Conservation (phyloP, 1,284 basidiomycete species). For the Ustilago cynodontis region DNA sequence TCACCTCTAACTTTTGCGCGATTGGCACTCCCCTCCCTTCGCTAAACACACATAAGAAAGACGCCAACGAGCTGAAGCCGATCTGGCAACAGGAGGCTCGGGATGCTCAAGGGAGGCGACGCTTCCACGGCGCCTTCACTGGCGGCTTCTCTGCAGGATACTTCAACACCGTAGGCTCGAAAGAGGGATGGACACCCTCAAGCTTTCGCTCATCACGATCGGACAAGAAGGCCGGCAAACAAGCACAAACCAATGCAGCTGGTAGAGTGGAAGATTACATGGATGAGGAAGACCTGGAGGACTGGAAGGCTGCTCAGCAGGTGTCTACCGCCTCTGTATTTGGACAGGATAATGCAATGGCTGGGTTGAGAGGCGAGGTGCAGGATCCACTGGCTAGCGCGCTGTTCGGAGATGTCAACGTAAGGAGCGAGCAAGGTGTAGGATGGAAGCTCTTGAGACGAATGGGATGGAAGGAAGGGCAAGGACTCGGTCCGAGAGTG, state of each 20-base stretch:
- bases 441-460: conserved; percentile 79
- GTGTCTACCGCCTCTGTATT: conserved; percentile 68
- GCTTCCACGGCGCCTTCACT: conserved; percentile 96
- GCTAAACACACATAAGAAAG: conserved; percentile 83
- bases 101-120: conserved; percentile 91
- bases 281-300: conserved; percentile 97
- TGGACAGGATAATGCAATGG: conserved; percentile 2
- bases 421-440: conserved; percentile 7
- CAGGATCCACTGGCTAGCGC: not conserved
- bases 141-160: conserved; percentile 98
- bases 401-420: not conserved
- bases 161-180: conserved; percentile 94
- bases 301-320: conserved; percentile 79
- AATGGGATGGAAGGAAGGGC: conserved; percentile 94
- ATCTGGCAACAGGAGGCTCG: conserved; percentile 97
- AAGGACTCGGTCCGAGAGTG: conserved; percentile 92
- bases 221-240: conserved; percentile 19
- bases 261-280: conserved; percentile 88
- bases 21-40: conserved; percentile 92
- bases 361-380: conserved; percentile 8
- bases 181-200: conserved; percentile 95
- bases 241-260: conserved; percentile 70
- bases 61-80: conserved; percentile 92
- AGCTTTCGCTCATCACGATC: conserved; percentile 77
- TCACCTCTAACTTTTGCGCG: conserved; percentile 90